Conservation (phyloP, 208 protist species). For the Blastocrithidia nonstop region DNA sequence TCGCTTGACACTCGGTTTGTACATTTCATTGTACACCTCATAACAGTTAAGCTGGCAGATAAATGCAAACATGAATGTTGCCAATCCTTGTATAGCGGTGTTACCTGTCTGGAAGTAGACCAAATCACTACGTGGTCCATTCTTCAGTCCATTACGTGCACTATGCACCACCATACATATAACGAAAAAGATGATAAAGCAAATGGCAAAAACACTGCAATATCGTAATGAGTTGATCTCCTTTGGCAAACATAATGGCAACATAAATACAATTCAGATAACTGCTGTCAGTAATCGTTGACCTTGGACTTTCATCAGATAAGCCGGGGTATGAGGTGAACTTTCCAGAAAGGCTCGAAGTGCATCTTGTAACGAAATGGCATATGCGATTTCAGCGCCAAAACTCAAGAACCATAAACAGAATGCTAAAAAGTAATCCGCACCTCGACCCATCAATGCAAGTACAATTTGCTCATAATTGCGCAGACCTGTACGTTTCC, state of each 20-base stretch:
- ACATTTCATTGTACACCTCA: slow-evolving; percentile 26
- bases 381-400: slow-evolving; percentile 30
- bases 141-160: slow-evolving; percentile 15
- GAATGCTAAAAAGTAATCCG: slow-evolving; percentile 36
- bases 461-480: slow-evolving; percentile 40
- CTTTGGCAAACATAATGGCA: too few relatives aligned
- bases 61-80: slow-evolving; percentile 36
- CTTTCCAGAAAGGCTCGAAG: too few relatives aligned
- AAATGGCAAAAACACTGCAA: too few relatives aligned
- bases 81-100: slow-evolving; percentile 12
- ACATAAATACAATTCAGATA: too few relatives aligned
- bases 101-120: slow-evolving; percentile 16
- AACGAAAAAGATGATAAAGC: slow-evolving; percentile 64
- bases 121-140: slow-evolving; percentile 16
- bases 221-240: too few relatives aligned
- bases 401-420: slow-evolving; percentile 35
- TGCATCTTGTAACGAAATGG: slow-evolving; percentile 44
- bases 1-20: slow-evolving; percentile 13
- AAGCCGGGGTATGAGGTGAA: slow-evolving; percentile 14
- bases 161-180: slow-evolving; percentile 40
- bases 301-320: slow-evolving; percentile 11
- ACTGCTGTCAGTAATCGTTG: too few relatives aligned
- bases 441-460: slow-evolving; percentile 19
- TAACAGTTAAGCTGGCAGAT: slow-evolving; percentile 36
- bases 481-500: slow-evolving; percentile 18